Conservation (phyloP, 345 rosid genomes). For the Sonneratia caseolaris region DNA sequence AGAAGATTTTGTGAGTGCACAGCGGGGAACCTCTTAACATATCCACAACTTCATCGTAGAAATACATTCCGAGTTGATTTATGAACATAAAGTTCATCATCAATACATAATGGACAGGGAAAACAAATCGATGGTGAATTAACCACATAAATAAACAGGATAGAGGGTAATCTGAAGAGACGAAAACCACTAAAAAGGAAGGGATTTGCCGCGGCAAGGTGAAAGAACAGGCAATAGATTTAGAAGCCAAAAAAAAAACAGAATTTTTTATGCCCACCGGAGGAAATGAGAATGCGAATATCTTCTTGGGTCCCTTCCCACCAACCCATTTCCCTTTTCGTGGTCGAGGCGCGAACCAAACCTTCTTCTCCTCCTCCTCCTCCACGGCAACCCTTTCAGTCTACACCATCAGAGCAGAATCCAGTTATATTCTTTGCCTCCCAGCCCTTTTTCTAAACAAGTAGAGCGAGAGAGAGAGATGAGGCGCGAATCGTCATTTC, state of each 20-base stretch:
- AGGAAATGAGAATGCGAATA: conserved; percentile 36
- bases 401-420: no score
- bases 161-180: neutral
- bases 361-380: neutral
- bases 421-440: no score
- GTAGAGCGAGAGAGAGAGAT: no score
- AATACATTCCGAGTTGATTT: neutral
- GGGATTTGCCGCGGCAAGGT: neutral
- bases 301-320: conserved; percentile 22
- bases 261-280: conserved; percentile 9
- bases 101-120: neutral
- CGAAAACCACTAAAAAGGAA: neutral
- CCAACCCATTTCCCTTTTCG: conserved; percentile 11
- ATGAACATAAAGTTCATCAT: no score
- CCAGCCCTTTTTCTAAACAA: no score
- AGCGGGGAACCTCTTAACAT: neutral
- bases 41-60: neutral
- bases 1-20: conserved; percentile 14
- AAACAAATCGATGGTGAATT: neutral
- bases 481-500: no score
- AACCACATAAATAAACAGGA: neutral
- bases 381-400: no score
- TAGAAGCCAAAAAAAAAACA: neutral
- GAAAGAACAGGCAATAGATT: neutral
- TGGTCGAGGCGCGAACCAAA: no score